These are phyloP conservation scores for Rhinocladiella similis DNA, from an alignment of 2,329 filamentous ascomycete species.

Conservation along the genomic window DNA sequence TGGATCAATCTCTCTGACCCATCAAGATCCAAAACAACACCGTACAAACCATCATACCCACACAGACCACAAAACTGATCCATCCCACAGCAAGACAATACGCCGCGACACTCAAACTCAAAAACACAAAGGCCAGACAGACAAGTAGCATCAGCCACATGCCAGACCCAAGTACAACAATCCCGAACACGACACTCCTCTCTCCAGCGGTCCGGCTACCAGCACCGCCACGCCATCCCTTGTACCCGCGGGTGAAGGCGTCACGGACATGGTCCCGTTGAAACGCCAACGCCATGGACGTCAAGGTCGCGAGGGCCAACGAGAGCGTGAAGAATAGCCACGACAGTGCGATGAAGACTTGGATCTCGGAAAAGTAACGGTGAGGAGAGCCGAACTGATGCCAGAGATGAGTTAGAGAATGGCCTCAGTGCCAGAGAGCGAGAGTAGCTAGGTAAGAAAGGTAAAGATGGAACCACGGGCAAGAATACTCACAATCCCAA, in stretches of 20 bases:
- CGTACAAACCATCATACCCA: conserved; percentile 19
- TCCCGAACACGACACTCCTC: conserved; percentile 20
- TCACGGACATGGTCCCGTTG: conserved; percentile 22
- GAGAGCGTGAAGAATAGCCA: conserved; percentile 24
- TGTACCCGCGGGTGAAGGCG: conserved; percentile 24
- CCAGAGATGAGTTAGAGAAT: background rate
- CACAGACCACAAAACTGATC: conserved; percentile 21
- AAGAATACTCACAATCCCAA: conserved; percentile 15
- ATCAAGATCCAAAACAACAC: conserved; percentile 20
- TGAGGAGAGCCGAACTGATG: conserved; percentile 12
- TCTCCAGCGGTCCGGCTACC: conserved; percentile 21
- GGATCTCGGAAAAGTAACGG: conserved; percentile 18
- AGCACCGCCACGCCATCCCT: conserved; percentile 20
- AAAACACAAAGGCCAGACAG: conserved; percentile 24
- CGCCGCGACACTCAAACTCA: conserved; percentile 18
- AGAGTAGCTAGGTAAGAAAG: background rate
- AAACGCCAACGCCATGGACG: conserved; percentile 17
- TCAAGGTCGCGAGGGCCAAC: conserved; percentile 17
- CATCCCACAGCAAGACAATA: conserved; percentile 22
- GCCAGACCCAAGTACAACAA: conserved; percentile 20
- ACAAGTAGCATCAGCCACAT: conserved; percentile 20
- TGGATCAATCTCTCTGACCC: conserved; percentile 19
- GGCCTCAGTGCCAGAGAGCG: background rate
- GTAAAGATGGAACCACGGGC: background rate
- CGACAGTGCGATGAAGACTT: conserved; percentile 21